A percentile compares a stretch with the other conserved stretches of the same genome.
Evolutionary conservation across 2,329 filamentous ascomycete species (phyloP).

Genomic region (Verticillium longisporum): DNA sequence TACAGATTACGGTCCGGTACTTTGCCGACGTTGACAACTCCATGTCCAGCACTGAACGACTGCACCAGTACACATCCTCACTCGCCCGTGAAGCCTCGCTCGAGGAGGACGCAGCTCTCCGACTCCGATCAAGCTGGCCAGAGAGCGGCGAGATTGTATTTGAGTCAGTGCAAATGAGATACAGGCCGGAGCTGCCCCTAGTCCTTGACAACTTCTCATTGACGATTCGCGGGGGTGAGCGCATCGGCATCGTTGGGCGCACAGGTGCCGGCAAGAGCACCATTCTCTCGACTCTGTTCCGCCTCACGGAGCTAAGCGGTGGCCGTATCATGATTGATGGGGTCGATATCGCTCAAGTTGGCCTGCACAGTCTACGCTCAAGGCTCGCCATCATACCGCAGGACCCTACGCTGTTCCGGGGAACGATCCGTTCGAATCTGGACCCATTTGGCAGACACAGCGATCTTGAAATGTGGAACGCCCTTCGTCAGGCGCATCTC

Average conservation of each 20-base stretch:
- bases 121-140: slow-evolving; percentile 68
- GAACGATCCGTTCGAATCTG: slow-evolving; percentile 72
- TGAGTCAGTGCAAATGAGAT: slow-evolving; percentile 71
- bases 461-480: slow-evolving; percentile 72
- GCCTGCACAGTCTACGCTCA: slow-evolving; percentile 68
- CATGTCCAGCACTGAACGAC: slow-evolving; percentile 92
- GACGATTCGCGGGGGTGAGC: slow-evolving; percentile 67
- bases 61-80: slow-evolving; percentile 81
- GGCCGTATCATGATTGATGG: slow-evolving; percentile 61
- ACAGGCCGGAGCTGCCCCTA: slow-evolving; percentile 63
- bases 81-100: slow-evolving; percentile 86
- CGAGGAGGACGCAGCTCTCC: slow-evolving; percentile 55
- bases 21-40: slow-evolving; percentile 94
- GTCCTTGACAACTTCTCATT: slow-evolving; percentile 66
- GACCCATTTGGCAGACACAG: slow-evolving; percentile 75
- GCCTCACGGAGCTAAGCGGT: slow-evolving; percentile 59
- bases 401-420: slow-evolving; percentile 76
- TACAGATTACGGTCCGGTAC: slow-evolving; percentile 96
- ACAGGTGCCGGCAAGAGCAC: slow-evolving; percentile 79
- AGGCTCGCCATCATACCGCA: slow-evolving; percentile 78
- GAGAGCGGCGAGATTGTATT: slow-evolving; percentile 77
- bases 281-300: slow-evolving; percentile 78
- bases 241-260: slow-evolving; percentile 74
- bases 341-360: slow-evolving; percentile 63
- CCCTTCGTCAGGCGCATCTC: slow-evolving; percentile 70